Conservation (phyloP, 2,329 filamentous ascomycete genomes). For the Parastagonospora nodorum region DNA sequence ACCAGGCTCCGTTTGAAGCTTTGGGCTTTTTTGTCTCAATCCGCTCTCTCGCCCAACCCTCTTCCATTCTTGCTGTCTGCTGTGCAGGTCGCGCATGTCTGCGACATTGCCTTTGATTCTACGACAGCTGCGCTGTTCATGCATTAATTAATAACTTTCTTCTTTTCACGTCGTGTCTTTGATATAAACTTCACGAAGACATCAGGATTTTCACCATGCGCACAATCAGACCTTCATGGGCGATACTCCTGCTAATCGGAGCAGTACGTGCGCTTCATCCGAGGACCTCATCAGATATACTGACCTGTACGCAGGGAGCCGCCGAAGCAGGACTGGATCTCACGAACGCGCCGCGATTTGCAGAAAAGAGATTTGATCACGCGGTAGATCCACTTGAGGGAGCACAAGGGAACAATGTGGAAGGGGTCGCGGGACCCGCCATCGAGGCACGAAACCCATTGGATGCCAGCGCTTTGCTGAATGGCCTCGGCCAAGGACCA, state of each 20-base stretch:
- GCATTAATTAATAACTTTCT: conserved; percentile 36
- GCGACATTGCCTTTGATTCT: conserved; percentile 28
- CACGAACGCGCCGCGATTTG: conserved; percentile 24
- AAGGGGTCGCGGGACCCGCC: conserved; percentile 11
- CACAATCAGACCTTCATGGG: conserved; percentile 31
- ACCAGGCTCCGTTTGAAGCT: conserved; percentile 37
- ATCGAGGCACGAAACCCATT: conserved; percentile 8
- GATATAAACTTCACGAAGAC: not conserved
- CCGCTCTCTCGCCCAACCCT: conserved; percentile 20
- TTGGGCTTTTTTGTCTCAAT: conserved; percentile 29
- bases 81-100: conserved; percentile 46
- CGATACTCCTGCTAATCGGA: conserved; percentile 34
- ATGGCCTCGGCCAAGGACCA: conserved; percentile 18
- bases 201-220: conserved; percentile 27
- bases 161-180: conserved; percentile 3
- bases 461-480: conserved; percentile 24
- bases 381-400: conserved; percentile 29
- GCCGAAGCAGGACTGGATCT: conserved; percentile 34
- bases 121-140: conserved; percentile 44
- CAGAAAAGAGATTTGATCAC: conserved; percentile 31
- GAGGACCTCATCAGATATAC: conserved; percentile 2
- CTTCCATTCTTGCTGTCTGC: conserved; percentile 37
- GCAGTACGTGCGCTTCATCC: conserved; percentile 27
- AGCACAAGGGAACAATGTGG: conserved; percentile 15
- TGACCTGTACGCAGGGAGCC: conserved; percentile 28